phyloP scores from a whole-genome alignment of 768 basidiomycete genomes.

The Hortiboletus flavorubellus region DNA sequence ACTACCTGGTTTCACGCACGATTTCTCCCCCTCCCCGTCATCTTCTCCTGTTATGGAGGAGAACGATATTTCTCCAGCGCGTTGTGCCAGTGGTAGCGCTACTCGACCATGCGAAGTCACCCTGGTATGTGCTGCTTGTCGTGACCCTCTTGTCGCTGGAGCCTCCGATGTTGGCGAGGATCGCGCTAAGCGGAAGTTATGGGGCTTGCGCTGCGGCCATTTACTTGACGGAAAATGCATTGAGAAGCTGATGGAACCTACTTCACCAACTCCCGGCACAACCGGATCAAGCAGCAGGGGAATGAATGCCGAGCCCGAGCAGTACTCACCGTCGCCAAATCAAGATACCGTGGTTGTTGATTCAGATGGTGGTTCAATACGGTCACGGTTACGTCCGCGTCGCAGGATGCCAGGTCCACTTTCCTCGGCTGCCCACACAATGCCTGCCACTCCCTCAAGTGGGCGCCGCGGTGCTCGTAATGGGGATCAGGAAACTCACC shows the following conservation, averaged over 20 bases:
- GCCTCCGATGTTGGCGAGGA: constrained; percentile 48
- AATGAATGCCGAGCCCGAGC: constrained; percentile 6
- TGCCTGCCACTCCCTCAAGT: constrained; percentile 3
- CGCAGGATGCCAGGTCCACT: constrained; percentile 15
- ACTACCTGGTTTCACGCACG: constrained; percentile 62
- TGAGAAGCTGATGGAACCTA: constrained; percentile 51
- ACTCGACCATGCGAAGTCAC: constrained; percentile 35
- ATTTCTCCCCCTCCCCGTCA: constrained; percentile 48
- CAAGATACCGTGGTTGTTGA: constrained; percentile 32
- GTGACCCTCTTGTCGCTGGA: constrained; percentile 58
- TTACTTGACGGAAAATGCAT: constrained; percentile 77
- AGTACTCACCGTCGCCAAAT: background rate
- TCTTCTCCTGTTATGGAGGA: constrained; percentile 37
- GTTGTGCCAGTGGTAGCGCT: constrained; percentile 22
- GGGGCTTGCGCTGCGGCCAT: constrained; percentile 76
- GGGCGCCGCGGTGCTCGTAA: constrained; percentile 5
- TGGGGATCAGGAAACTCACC: constrained; percentile 1
- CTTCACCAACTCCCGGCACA: constrained; percentile 6
- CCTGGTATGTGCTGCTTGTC: constrained; percentile 66
- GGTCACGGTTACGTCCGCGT: constrained; percentile 57
- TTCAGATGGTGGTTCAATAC: constrained; percentile 39
- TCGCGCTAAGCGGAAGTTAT: constrained; percentile 48
- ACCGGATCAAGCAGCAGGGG: constrained; percentile 13
- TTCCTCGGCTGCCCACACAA: constrained; percentile 1
- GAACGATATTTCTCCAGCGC: constrained; percentile 36